These are phyloP conservation scores for Austroboletus festivus DNA, from an alignment of 768 basidiomycete genomes.

Conservation along the genomic window DNA sequence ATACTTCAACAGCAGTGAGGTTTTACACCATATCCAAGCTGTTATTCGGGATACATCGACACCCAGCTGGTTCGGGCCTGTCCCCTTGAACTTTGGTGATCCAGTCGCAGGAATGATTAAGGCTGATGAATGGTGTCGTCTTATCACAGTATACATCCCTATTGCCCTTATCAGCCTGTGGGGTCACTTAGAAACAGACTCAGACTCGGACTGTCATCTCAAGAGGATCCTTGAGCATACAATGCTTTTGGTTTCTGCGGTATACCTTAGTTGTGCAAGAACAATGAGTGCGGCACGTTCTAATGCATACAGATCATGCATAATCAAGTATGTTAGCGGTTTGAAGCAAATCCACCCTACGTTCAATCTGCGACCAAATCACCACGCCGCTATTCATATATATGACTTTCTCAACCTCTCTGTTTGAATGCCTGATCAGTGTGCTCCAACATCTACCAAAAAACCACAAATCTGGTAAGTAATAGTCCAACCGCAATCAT, in stretches of 20 bases:
- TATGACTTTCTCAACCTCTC: constrained; percentile 31
- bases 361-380: constrained; percentile 18
- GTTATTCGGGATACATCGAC: background rate
- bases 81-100: constrained; percentile 25
- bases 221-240: no score
- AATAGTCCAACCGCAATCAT: no score
- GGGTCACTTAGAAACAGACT: no score
- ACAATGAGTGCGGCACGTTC: no score
- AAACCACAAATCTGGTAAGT: constrained; percentile 39
- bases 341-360: constrained; percentile 18
- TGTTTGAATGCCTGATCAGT: constrained; percentile 25
- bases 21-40: no score
- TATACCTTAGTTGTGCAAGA: no score
- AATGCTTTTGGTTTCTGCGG: no score
- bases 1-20: no score
- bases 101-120: constrained; percentile 32
- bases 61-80: constrained; percentile 12
- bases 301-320: no score
- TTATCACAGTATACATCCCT: constrained; percentile 33
- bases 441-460: constrained; percentile 16
- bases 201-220: no score
- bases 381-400: constrained; percentile 32
- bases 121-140: constrained; percentile 35
- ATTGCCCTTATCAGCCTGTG: constrained; percentile 34
- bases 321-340: background rate